Base-by-base conservation (phyloP, 306 rosid genomes). In the Casuarina glauca region DNA sequence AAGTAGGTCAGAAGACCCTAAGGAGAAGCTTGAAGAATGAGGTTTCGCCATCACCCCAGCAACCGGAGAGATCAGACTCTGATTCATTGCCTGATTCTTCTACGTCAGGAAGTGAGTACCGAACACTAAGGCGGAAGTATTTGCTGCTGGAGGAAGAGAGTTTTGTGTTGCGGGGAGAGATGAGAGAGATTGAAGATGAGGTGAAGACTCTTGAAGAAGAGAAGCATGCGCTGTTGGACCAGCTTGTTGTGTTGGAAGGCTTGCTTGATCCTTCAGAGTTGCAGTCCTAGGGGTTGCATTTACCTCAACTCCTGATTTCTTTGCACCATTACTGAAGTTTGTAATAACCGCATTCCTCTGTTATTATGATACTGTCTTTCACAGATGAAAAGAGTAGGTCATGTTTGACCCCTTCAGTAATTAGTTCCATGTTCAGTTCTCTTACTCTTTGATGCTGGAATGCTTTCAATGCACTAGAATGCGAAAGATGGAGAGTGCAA, bases 201-300 rank as follows among this genome's bases (percentile, higher is more conserved):
- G 97, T 94, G 2, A 91, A 86, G 86, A 78, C 78, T 79, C 94
- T 91, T 36, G 96, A 94, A 85, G 97, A 90, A 19, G 91, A 91
- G 87, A 94, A 94, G 90, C 76, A 79, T 87, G 93, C 84, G 15
- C 83, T 94, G 72, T 83, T 94, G 84, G 98, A 94, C 82, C 88
- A 90, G 74, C 98, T 94, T 69, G 93, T 94, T 72, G 94, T 91
- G 60, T 77, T 91, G 83, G 98, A 94, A 88, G 97, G 97, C 63
- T 87, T 93, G 9, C 76, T 91, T 61, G 86, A 85, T 82, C 92
- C 91, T 16, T 82, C 91, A 3, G 93, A 87, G 68, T 55, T 84
- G 71, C 90, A 73, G 50, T 82, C 79, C 17, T 78, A 82, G 86
- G 84, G 86, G 16, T 42, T 86, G 69, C 80, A 78, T 53, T 41